Evolutionary conservation across 106 monocot species (phyloP), one percentile per base, ranked within the genome.

Genomic region (Dendrobium officinale): DNA sequence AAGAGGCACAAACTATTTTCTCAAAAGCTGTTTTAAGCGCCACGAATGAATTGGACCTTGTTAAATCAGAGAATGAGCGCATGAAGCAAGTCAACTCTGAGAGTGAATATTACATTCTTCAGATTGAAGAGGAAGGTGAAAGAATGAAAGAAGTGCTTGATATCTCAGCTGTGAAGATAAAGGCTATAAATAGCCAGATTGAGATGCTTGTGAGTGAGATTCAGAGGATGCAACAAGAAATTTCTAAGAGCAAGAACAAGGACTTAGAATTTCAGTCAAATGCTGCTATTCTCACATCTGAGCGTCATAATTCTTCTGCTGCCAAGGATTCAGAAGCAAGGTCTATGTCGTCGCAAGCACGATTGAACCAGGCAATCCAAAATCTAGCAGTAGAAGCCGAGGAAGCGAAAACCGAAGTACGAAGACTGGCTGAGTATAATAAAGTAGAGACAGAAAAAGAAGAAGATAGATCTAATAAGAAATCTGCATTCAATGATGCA

Each of bases 241-340:
- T 78, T 66, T 74, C 55, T 13, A 11, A 73, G 42, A 78, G 68
- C 59, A 75, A 15, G 16, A 31, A 77, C 19, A 83, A 82, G 47
- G 86, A 86, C 67, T 8, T 87, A 22, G 84, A 78, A 43, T 74
- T 84, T 16, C 22, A 81, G 55, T 27, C 67, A 37, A 78, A 87
- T 26, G 75, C 78, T 55, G 73, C 77, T 24, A 49, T 17, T 1
- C 83, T 83, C 11, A 86, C 80, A 77, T 76, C 86, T 47, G 83
- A 86, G 59, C 42, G 83, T 43, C 83, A 80, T 24, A 83, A 47
- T 31, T 29, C 55, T 15, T 67, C 79, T 56, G 82, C 80, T 47
- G 86, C 86, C 4, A 83, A 83, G 27, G 76, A 42, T 37, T 64
- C 80, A 5, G 77, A 83, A 58, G 83, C 81, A 81, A 78, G 81